These are phyloP conservation scores for Brasenia schreberi DNA, from an alignment of 164 flowering plant species.

Conservation along the genomic window DNA sequence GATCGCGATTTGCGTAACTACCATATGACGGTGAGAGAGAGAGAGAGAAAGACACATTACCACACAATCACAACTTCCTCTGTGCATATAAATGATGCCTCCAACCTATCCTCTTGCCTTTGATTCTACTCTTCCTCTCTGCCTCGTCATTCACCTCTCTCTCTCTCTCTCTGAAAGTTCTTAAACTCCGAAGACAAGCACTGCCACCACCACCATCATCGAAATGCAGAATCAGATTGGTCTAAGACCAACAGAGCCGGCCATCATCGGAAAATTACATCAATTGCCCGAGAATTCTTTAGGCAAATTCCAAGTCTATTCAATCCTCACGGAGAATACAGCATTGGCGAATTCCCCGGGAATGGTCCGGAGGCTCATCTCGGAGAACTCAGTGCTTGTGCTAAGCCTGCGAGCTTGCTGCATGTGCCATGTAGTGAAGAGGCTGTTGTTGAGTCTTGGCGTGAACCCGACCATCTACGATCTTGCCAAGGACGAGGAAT, in stretches of 20 bases:
- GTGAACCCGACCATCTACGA: constrained; percentile 68
- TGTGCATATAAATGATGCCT: not conserved
- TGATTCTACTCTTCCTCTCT: not conserved
- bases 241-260: constrained; percentile 43
- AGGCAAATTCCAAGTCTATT: not conserved
- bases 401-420: constrained; percentile 60
- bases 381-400: constrained; percentile 60
- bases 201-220: not conserved
- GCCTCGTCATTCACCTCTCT: not conserved
- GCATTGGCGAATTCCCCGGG: not conserved
- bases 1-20: constrained; percentile 3
- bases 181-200: not conserved
- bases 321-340: not conserved
- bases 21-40: constrained; percentile 12
- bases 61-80: constrained; percentile 1
- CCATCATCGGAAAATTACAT: not conserved
- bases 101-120: not conserved
- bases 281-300: not conserved
- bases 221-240: constrained; percentile 13
- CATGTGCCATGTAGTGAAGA: constrained; percentile 69
- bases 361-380: constrained; percentile 17
- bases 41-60: not conserved
- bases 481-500: constrained; percentile 46
- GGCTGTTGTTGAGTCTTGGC: constrained; percentile 45
- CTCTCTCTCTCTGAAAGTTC: not conserved